These are phyloP conservation scores for Galerina marginata DNA, from an alignment of 768 basidiomycete species.

Conservation along the genomic window DNA sequence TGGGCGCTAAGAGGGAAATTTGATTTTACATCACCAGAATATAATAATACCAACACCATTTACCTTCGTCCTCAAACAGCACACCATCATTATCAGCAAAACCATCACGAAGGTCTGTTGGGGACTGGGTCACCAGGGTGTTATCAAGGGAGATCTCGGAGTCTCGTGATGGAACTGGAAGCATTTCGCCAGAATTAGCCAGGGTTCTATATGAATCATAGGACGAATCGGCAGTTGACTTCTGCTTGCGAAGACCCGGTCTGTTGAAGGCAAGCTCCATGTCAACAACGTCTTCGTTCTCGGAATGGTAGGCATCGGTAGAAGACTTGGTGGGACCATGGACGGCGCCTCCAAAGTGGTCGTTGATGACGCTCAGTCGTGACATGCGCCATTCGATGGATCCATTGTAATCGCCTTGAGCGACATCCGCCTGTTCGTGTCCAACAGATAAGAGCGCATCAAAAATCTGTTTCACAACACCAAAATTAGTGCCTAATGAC, in stretches of 20 bases:
- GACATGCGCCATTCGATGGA: constrained; percentile 83
- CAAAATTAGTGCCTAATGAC: constrained; percentile 62
- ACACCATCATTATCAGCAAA: constrained; percentile 26
- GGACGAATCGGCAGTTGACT: constrained; percentile 29
- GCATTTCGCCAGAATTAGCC: constrained; percentile 26
- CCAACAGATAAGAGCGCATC: constrained; percentile 68
- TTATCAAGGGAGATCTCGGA: constrained; percentile 32
- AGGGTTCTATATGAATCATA: constrained; percentile 34
- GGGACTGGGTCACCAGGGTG: constrained; percentile 30
- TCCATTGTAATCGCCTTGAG: constrained; percentile 71
- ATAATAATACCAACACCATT: constrained; percentile 18
- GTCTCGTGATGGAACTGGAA: constrained; percentile 17
- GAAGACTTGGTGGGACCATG: constrained; percentile 40
- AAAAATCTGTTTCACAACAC: constrained; percentile 59
- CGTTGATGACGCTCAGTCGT: constrained; percentile 65
- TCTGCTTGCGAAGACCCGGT: constrained; percentile 39
- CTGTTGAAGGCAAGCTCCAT: constrained; percentile 57
- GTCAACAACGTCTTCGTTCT: constrained; percentile 62
- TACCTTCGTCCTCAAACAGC: constrained; percentile 46
- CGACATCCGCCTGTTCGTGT: constrained; percentile 72
- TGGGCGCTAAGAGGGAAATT: constrained; percentile 16
- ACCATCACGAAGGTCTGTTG: constrained; percentile 21
- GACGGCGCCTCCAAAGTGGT: constrained; percentile 46
- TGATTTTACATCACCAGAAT: background rate
- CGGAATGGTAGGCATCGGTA: constrained; percentile 37